Evolutionary conservation across 768 basidiomycete genomes (phyloP), one percentile per base, ranked within the genome.

Genomic region (Boletus tomentosulus): DNA sequence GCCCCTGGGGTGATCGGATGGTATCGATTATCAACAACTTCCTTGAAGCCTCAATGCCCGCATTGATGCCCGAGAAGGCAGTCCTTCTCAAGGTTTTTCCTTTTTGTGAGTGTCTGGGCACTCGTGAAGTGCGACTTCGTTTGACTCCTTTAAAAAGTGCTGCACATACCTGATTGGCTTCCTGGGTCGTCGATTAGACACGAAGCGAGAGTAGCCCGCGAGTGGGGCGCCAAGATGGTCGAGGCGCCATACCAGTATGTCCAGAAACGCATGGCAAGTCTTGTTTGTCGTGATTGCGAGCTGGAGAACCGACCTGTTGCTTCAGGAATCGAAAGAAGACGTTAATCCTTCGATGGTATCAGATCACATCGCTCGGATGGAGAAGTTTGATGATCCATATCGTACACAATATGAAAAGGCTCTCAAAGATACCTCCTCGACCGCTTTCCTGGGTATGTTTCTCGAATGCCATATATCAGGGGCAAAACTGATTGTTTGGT

Each of bases 91-190:
- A 55, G 11, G 15, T 33, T 15, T 61, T 61, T 27, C 59, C 62
- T 1, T 63, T 63, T 45, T 38, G 62, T 64, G 28, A 58, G 62
- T 27, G 7, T 44, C 10, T 8, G 6, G 1, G 24, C 19, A 28
- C 0, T 24, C 4, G 11, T 7, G 9, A 19, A 19, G 2, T 19
- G 30, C 5, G 4, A 3, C 4, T 42, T 30, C 3, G 12, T 30
- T n/a, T 50, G 19, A 55, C 13, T 46, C 3, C 0, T 11, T 39
- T 38, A 6, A 34, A 19, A 38, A 70, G 67, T 70, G 44, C 46
- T 66, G 38, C 48, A 64, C 33, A 15, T 69, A 3, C 69, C 69
- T 1, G 59, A 66, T 8, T 70, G 63, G 65, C 41, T 67, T 5
- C 66, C 66, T 10, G 56, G 59, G 12, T 51, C 58, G 19, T 41